These are phyloP conservation scores for Flaveria linearis DNA, from an alignment of 129 eudicot species.

Conservation along the genomic window DNA sequence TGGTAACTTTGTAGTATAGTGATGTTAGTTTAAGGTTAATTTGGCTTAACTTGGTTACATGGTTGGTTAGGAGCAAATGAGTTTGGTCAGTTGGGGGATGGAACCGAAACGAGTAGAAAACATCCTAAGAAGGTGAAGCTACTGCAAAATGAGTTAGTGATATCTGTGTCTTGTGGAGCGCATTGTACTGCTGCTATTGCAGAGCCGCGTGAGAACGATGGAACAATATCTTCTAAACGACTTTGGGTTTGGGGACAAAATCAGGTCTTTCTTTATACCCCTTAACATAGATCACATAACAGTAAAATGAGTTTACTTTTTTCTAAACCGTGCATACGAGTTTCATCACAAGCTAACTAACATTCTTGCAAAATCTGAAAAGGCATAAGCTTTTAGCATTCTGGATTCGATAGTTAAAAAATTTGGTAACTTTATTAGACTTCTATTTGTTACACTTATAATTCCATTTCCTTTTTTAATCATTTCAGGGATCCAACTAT, in stretches of 20 bases:
- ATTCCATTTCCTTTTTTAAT: conserved; percentile 16
- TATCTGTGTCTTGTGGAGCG: conserved; percentile 93
- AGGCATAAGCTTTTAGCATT: background rate
- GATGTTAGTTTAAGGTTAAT: background rate
- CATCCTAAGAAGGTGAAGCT: conserved; percentile 74
- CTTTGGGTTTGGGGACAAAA: conserved; percentile 99
- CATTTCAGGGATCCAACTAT: conserved; percentile 68
- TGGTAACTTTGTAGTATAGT: conserved; percentile 24
- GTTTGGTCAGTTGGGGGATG: conserved; percentile 99
- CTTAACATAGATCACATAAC: background rate
- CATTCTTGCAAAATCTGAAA: background rate
- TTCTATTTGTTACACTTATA: background rate
- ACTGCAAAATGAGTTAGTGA: conserved; percentile 74
- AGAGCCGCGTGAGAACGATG: conserved; percentile 92
- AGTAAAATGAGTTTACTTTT: background rate
- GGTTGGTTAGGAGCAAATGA: conserved; percentile 79
- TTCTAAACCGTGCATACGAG: background rate
- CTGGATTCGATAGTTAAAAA: conserved; percentile 8
- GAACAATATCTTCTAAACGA: conserved; percentile 65
- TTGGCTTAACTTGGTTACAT: conserved; percentile 23
- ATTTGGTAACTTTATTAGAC: background rate
- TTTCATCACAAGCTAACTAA: background rate
- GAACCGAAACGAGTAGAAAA: conserved; percentile 75
- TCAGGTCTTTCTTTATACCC: conserved; percentile 55
- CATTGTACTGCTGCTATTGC: conserved; percentile 98